phyloP scores from a whole-genome alignment of 2,329 filamentous ascomycete genomes.

The Pestalotiopsis sp. region DNA sequence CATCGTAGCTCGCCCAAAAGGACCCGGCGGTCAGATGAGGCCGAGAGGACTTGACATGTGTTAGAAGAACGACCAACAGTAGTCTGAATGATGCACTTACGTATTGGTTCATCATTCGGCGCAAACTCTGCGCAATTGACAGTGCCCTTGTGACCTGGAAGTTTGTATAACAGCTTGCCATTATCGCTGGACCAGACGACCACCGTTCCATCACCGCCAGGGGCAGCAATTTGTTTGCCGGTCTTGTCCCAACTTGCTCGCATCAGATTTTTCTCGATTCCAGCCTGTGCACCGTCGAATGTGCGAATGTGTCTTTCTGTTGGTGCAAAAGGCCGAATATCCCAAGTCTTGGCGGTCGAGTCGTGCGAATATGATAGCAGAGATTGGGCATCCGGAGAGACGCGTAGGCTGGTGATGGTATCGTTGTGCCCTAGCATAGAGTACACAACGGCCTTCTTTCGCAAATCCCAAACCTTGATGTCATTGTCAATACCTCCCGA shows the following conservation, averaged over 20 bases:
- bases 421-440: constrained; percentile 88
- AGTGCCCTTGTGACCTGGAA: constrained; percentile 92
- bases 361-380: constrained; percentile 93
- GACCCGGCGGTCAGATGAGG: constrained; percentile 85
- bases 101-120: constrained; percentile 80
- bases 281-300: constrained; percentile 87
- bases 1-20: constrained; percentile 81
- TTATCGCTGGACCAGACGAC: constrained; percentile 88
- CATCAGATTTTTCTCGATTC: constrained; percentile 89
- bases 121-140: constrained; percentile 95
- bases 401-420: constrained; percentile 84
- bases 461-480: constrained; percentile 95
- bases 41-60: constrained; percentile 72
- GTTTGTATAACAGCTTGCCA: constrained; percentile 91
- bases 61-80: not conserved
- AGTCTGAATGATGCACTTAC: constrained; percentile 60
- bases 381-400: constrained; percentile 92
- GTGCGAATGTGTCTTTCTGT: constrained; percentile 82
- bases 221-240: constrained; percentile 85
- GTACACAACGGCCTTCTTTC: constrained; percentile 88
- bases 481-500: constrained; percentile 95
- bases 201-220: constrained; percentile 87
- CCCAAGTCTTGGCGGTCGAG: constrained; percentile 92
- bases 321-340: constrained; percentile 92
- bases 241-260: constrained; percentile 87